Evolutionary conservation across 495 filamentous ascomycete species (phyloP), one percentile per base, ranked within the genome.

Genomic region (Umbilicaria muhlenbergii): DNA sequence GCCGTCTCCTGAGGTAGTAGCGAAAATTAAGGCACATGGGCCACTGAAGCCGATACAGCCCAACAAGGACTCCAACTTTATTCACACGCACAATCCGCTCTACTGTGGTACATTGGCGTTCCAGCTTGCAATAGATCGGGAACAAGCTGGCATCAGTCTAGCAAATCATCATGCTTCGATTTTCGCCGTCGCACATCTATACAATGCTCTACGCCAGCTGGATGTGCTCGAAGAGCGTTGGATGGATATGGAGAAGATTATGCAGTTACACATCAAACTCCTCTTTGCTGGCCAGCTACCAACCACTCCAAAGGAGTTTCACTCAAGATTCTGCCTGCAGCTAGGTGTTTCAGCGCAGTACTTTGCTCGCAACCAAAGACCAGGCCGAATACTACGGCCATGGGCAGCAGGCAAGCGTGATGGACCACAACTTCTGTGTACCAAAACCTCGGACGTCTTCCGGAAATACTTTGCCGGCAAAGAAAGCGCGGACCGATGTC

Each of bases 231-330:
- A 14, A 18, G 40, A 39, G 36, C 21, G 36, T 12, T 49, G 47
- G 47, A 42, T 42, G 19, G 47, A 49, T n/a, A 24, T 49, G 38
- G 47, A 49, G 3, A 41, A 16, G 32, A 32, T 41, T 10, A 49
- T 49, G 14, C 13, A 49, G 11, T 16, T 45, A 33, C 42, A 49
- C 10, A 40, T 49, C 10, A 32, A 28, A 11, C 15, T 38, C 7
- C 38, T 49, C 16, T 49, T 49, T 28, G 42, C 37, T 24, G 42
- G 42, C 10, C 42, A 49, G 1, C 21, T 49, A 15, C 42, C 42
- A 7, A 15, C 41, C 15, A 41, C 44, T 36, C 21, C 38, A n/a
- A 19, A 36, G 19, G 44, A 46, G 11, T 41, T 28, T 28, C 41
- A 32, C 17, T 18, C 41, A 14, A 28, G 44, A 14, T 46, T 16